Evolutionary conservation across 2,329 filamentous ascomycete species (phyloP).

Genomic region (Mariannaea elegans): DNA sequence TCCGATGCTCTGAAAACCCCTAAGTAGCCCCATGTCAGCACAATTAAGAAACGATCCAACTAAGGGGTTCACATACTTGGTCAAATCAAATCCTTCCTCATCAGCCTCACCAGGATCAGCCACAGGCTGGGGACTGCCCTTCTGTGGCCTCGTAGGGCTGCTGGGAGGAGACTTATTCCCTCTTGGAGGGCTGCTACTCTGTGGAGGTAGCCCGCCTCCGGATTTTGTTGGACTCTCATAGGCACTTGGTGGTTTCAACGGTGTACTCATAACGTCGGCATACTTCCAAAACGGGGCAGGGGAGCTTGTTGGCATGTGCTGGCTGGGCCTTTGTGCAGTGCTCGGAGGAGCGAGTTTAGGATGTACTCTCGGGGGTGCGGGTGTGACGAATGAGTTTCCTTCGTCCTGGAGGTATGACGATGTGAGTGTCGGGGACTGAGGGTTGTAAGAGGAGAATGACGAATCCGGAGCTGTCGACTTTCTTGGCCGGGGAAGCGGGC

Average conservation of each 20-base stretch:
- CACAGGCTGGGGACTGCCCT: slow-evolving; percentile 39
- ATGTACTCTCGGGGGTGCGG: slow-evolving; percentile 76
- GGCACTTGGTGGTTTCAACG: slow-evolving; percentile 58
- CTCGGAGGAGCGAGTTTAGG: slow-evolving; percentile 81
- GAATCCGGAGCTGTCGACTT: slow-evolving; percentile 56
- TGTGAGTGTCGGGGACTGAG: slow-evolving; percentile 68
- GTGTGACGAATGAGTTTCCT: slow-evolving; percentile 71
- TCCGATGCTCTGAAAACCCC: slow-evolving; percentile 72
- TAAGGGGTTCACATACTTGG: slow-evolving; percentile 56
- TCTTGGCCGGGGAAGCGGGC: slow-evolving; percentile 67
- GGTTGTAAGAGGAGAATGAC: slow-evolving; percentile 59
- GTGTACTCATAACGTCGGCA: slow-evolving; percentile 79
- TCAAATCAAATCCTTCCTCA: slow-evolving; percentile 67
- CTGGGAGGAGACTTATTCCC: slow-evolving; percentile 60
- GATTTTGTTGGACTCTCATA: slow-evolving; percentile 70
- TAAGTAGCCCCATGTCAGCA: slow-evolving; percentile 40
- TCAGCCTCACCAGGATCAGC: slow-evolving; percentile 45
- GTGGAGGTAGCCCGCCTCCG: slow-evolving; percentile 50
- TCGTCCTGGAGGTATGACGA: slow-evolving; percentile 72
- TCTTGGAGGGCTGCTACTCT: slow-evolving; percentile 67
- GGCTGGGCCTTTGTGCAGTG: slow-evolving; percentile 81
- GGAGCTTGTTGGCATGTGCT: slow-evolving; percentile 86
- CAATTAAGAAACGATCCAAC: no score
- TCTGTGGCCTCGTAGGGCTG: slow-evolving; percentile 59
- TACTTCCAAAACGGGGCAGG: slow-evolving; percentile 92